Base-by-base conservation (phyloP, 768 basidiomycete genomes). In the Filobasidium floriforme region DNA sequence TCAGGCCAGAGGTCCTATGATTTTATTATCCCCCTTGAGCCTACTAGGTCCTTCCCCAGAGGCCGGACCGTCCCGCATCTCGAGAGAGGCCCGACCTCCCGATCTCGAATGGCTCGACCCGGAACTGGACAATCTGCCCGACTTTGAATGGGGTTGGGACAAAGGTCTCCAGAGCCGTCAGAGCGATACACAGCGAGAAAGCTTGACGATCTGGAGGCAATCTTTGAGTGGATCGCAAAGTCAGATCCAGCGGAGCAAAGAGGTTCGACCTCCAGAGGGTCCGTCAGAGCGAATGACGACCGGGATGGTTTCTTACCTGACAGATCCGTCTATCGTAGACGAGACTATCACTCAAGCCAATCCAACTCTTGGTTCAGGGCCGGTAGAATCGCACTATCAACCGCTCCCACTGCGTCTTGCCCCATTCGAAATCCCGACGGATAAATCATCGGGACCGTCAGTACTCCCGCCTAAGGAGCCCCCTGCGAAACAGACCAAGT, bases 61-160 rank as follows among this genome's bases (percentile, higher is more conserved):
- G 9, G 32, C 9, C 32, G 32, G 32, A 37, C 32, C 32, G 9
- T 37, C 32, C 32, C 32, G 32, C 3, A 3, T 37, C 46, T 4
- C 46, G 3, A 49, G 46, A 26, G 26, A 57, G 6, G 1, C 54
- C 29, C 54, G 24, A 57, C 24, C 22, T 7, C 54, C 22, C 2
- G 54, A 57, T 24, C 54, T 15, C 12, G 54, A 32, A 26, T 26
- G 29, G 22, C 29, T 57, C 26, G 54, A 57, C 24, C 22, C 54
- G 22, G 54, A 32, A 24, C 54, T 57, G 54, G 54, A 57, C 54
- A 22, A 57, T 26, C n/a, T 57, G 15, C 54, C 54, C 54, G 29
- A 57, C 26, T 57, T 57, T 24, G 54, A 19, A 15, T 57, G 54
- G 54, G 29, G 29, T 19, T 57, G 54, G 54, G 54, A 57, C 15